Percentiles rank a stretch among this genome's conserved stretches.
These are phyloP conservation scores for Stagonosporopsis chrysanthemi DNA, from an alignment of 2,329 filamentous ascomycete genomes.

Conservation along the genomic window DNA sequence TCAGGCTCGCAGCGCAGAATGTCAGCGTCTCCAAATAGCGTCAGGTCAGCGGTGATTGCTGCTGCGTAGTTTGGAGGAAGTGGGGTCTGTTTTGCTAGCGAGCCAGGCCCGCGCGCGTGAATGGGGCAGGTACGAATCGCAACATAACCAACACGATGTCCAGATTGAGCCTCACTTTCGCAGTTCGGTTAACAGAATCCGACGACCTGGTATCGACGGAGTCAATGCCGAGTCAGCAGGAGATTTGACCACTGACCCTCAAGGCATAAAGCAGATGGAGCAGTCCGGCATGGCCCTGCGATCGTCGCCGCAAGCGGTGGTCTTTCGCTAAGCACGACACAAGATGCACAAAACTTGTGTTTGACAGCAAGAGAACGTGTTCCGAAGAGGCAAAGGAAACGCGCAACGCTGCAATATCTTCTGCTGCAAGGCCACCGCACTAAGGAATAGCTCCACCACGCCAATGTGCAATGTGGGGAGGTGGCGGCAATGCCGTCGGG, in stretches of 20 bases:
- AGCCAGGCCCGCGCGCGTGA: slow-evolving; percentile 5
- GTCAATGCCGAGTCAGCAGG: slow-evolving; percentile 17
- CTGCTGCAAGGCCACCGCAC: slow-evolving; percentile 25
- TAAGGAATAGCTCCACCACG: slow-evolving; percentile 12
- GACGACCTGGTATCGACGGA: slow-evolving; percentile 24
- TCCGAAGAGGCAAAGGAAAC: slow-evolving; percentile 13
- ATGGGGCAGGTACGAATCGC: slow-evolving; percentile 12
- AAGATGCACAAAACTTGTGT: slow-evolving; percentile 2
- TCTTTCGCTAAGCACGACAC: background rate
- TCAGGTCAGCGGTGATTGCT: background rate
- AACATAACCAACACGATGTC: slow-evolving; percentile 1
- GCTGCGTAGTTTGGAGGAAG: slow-evolving; percentile 1
- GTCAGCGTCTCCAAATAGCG: background rate
- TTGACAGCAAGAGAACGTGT: background rate
- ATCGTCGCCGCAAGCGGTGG: background rate
- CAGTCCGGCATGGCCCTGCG: background rate
- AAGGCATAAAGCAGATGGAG: slow-evolving; percentile 7
- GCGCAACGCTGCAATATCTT: slow-evolving; percentile 15
- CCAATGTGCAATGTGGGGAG: slow-evolving; percentile 16
- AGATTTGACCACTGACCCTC: slow-evolving; percentile 1
- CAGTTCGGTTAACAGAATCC: slow-evolving; percentile 16
- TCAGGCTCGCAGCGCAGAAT: background rate
- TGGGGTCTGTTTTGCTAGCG: background rate
- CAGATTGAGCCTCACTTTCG: slow-evolving; percentile 18
- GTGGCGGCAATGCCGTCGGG: slow-evolving; percentile 20